Conservation (phyloP, 1,284 basidiomycete genomes). For the Ceratobasidium theobromae region DNA sequence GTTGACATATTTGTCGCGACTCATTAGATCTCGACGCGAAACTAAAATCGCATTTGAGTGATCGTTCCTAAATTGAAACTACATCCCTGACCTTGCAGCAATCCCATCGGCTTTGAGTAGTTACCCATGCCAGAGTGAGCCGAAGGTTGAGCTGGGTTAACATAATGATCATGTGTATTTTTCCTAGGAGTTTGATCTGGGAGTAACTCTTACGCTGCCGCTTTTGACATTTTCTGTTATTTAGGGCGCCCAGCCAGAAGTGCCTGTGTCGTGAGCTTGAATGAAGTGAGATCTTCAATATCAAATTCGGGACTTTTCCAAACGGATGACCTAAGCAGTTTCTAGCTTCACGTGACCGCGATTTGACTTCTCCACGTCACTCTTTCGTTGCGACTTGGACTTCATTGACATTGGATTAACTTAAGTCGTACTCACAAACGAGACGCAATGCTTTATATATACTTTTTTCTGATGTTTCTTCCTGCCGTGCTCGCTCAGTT, state of each 20-base stretch:
- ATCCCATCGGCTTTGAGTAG: conserved; percentile 74
- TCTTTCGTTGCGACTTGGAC: background rate
- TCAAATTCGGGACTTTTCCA: conserved; percentile 17
- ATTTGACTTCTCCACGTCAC: conserved; percentile 24
- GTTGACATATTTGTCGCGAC: conserved; percentile 1
- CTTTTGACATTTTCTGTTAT: background rate
- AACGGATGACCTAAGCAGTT: conserved; percentile 10
- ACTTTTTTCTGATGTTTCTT: conserved; percentile 21
- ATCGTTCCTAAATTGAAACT: conserved; percentile 62
- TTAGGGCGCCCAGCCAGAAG: background rate
- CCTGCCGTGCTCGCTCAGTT: conserved; percentile 33
- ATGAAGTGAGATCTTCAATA: background rate
- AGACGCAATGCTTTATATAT: conserved; percentile 11
- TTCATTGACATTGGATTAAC: background rate
- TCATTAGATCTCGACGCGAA: conserved; percentile 11
- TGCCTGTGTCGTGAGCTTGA: background rate
- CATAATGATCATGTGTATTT: background rate
- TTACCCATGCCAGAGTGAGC: conserved; percentile 59
- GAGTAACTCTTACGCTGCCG: conserved; percentile 23
- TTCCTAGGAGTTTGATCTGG: background rate
- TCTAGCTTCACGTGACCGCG: conserved; percentile 11
- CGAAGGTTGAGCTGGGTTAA: conserved; percentile 7
- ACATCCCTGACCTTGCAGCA: conserved; percentile 55
- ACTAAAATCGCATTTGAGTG: conserved; percentile 36
- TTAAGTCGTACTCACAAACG: background rate